These are phyloP conservation scores for Amanita polypyramis DNA, from an alignment of 768 basidiomycete genomes.

Conservation along the genomic window DNA sequence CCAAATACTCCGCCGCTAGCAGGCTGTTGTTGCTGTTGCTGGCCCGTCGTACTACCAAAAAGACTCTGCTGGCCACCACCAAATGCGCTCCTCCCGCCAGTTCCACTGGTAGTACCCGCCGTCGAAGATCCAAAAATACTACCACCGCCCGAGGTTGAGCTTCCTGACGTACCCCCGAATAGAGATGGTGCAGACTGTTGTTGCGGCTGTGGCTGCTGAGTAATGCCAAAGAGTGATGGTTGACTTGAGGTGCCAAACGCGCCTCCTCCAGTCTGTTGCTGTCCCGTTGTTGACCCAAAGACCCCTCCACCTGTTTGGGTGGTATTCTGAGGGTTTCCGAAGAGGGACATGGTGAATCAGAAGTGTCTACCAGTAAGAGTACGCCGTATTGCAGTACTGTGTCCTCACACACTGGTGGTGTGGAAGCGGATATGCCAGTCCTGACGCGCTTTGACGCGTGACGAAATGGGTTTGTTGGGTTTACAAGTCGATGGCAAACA, in stretches of 20 bases:
- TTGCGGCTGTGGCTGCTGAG: constrained; percentile 13
- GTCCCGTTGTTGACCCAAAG: constrained; percentile 5
- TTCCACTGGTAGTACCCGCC: not conserved
- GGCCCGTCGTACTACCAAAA: constrained; percentile 13
- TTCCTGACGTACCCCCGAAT: constrained; percentile 13
- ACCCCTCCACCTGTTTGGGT: constrained; percentile 4
- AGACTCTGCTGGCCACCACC: constrained; percentile 11
- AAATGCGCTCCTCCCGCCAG: constrained; percentile 17
- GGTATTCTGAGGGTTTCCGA: constrained; percentile 1
- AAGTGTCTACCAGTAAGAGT: not conserved
- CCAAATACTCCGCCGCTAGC: constrained; percentile 16
- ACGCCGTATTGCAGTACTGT: not conserved
- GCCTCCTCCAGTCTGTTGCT: constrained; percentile 7
- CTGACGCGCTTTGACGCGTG: not conserved
- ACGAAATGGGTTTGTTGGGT: not conserved
- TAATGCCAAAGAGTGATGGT: constrained; percentile 12
- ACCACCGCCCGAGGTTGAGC: constrained; percentile 12
- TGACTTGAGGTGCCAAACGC: constrained; percentile 17
- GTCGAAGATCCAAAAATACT: constrained; percentile 19
- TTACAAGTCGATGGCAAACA: constrained; percentile 1
- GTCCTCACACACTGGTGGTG: not conserved
- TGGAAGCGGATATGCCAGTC: too few species aligned
- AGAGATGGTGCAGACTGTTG: constrained; percentile 6
- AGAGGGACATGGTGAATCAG: not conserved
- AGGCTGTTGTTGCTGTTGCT: constrained; percentile 10